A percentile compares a stretch with the other conserved stretches of the same genome.
phyloP scores from a whole-genome alignment of 371 early-diverging fungal species.

The Coemansia linderi region DNA sequence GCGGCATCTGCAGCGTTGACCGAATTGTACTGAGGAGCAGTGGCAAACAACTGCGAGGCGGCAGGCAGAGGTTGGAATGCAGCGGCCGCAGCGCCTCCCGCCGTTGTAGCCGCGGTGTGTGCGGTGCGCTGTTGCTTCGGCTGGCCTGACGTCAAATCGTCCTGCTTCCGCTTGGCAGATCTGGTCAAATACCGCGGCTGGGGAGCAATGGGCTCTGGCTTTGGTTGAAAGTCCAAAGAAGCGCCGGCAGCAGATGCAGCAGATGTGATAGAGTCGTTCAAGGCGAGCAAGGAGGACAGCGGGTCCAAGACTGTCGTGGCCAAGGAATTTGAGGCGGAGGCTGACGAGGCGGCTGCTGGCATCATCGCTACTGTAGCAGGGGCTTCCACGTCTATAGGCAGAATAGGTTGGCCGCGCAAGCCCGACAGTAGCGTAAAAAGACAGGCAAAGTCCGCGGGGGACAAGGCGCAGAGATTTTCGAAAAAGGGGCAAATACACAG shows the following conservation, averaged over 20 bases:
- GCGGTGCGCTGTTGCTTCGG: conserved; percentile 9
- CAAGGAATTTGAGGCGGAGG: conserved; percentile 32
- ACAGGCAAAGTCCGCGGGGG: neutral
- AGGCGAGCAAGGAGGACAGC: conserved; percentile 12
- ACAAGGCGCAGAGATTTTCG: neutral
- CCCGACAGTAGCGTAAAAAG: conserved; percentile 11
- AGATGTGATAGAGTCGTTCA: neutral
- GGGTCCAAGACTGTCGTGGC: conserved; percentile 26
- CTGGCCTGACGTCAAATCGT: conserved; percentile 17
- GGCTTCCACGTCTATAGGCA: conserved; percentile 22
- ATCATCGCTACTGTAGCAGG: conserved; percentile 29
- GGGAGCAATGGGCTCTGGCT: neutral
- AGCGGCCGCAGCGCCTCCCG: neutral
- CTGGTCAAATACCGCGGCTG: conserved; percentile 51
- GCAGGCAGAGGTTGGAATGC: neutral
- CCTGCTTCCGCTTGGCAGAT: conserved; percentile 44
- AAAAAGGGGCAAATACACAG: conserved; percentile 2
- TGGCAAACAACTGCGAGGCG: conserved; percentile 1
- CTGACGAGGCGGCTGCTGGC: conserved; percentile 27
- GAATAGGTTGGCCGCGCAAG: neutral
- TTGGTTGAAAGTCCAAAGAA: neutral
- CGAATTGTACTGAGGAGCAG: neutral
- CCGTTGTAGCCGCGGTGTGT: neutral
- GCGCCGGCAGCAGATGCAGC: conserved; percentile 7
- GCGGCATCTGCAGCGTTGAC: conserved; percentile 4